phyloP scores from a whole-genome alignment of 805 yeast genomes.

The Ogataea populi-albae region DNA sequence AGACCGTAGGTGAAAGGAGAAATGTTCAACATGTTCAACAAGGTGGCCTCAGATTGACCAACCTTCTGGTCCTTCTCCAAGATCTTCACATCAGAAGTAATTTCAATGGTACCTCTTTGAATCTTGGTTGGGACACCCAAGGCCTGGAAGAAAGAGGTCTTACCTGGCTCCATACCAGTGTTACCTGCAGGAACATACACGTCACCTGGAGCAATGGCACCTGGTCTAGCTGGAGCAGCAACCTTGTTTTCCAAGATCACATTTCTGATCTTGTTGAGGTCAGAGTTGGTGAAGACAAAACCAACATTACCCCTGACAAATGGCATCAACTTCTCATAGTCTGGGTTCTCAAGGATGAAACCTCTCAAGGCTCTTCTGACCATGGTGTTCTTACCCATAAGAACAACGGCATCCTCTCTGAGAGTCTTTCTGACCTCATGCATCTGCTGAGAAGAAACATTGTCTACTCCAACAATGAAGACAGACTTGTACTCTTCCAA shows the following conservation, averaged over 20 bases:
- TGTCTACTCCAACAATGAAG: conserved; percentile 99
- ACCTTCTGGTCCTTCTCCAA: conserved; percentile 83
- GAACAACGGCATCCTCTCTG: conserved; percentile 91
- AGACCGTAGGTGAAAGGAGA: conserved; percentile 99
- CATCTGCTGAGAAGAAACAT: conserved; percentile 99
- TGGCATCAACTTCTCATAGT: conserved; percentile 92
- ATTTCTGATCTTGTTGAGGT: conserved; percentile 91
- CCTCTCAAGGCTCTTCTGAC: conserved; percentile 99
- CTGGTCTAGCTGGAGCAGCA: conserved; percentile 99
- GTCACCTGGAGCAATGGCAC: conserved; percentile 98
- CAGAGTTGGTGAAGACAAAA: conserved; percentile 97
- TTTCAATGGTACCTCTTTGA: conserved; percentile 99
- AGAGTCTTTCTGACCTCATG: conserved; percentile 98
- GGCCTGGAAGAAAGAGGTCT: conserved; percentile 99
- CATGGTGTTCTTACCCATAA: conserved; percentile 99
- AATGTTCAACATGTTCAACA: conserved; percentile 98
- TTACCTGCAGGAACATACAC: conserved; percentile 98
- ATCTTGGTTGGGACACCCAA: conserved; percentile 99
- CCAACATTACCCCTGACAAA: conserved; percentile 98
- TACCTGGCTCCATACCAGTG: conserved; percentile 99
- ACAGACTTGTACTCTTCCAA: conserved; percentile 96
- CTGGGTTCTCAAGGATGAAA: conserved; percentile 90
- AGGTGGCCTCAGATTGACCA: conserved; percentile 98
- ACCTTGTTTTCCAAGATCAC: conserved; percentile 86
- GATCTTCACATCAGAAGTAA: conserved; percentile 94